These are phyloP conservation scores for Phlebiopsis gigantea DNA, from an alignment of 768 basidiomycete species.

Conservation along the genomic window DNA sequence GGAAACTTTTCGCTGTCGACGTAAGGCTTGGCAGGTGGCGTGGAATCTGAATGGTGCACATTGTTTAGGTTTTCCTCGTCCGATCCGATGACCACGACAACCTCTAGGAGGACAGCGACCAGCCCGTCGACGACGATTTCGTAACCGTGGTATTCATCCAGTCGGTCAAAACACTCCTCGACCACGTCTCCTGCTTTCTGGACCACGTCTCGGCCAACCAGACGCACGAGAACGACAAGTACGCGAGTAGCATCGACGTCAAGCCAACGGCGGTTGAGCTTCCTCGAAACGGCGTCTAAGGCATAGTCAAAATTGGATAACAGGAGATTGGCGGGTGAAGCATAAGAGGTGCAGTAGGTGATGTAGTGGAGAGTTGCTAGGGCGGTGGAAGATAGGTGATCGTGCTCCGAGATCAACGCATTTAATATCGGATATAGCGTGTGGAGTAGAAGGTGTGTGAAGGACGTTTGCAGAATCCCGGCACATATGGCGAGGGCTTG, in stretches of 20 bases:
- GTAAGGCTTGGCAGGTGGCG: neutral
- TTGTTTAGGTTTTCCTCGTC: conserved; percentile 34
- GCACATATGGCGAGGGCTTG: conserved; percentile 70
- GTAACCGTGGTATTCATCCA: conserved; percentile 96
- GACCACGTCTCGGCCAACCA: conserved; percentile 85
- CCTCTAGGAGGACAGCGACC: conserved; percentile 80
- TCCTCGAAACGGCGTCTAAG: conserved; percentile 82
- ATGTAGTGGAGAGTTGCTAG: conserved; percentile 67
- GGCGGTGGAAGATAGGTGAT: conserved; percentile 71
- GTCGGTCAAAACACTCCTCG: conserved; percentile 93
- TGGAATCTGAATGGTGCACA: conserved; percentile 6
- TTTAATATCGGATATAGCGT: conserved; percentile 83
- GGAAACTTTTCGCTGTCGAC: conserved; percentile 35
- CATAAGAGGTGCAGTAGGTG: conserved; percentile 74
- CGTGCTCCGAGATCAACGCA: conserved; percentile 68
- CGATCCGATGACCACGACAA: conserved; percentile 70
- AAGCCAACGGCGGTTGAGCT: conserved; percentile 74
- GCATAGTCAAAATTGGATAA: conserved; percentile 97
- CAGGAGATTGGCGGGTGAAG: conserved; percentile 83
- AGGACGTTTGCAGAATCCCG: conserved; percentile 67
- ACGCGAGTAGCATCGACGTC: conserved; percentile 89
- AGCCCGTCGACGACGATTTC: conserved; percentile 80
- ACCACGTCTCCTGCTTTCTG: conserved; percentile 90
- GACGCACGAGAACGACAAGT: conserved; percentile 73
- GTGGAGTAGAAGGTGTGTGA: conserved; percentile 68